Percentiles rank a stretch among this genome's conserved stretches.
These are phyloP conservation scores for Zymoseptoria tritici DNA, from an alignment of 2,329 filamentous ascomycete species.

Conservation along the genomic window DNA sequence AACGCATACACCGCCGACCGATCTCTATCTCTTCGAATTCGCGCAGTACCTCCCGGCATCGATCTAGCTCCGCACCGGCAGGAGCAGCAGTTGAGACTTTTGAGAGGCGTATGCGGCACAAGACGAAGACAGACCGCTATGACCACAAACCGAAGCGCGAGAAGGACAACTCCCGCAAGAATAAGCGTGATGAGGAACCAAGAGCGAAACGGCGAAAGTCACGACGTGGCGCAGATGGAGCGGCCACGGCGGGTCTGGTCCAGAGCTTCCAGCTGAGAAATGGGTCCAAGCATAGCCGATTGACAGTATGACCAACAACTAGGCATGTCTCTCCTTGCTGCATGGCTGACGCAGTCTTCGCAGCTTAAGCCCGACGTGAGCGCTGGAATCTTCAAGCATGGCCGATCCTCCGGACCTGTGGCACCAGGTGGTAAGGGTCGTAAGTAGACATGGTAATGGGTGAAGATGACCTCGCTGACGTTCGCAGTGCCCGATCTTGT, in stretches of 20 bases:
- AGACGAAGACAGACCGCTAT: conserved; percentile 42
- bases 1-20: conserved; percentile 4
- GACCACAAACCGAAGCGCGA: conserved; percentile 31
- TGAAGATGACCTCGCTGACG: conserved; percentile 7
- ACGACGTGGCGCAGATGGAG: conserved; percentile 32
- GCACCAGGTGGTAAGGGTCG: conserved; percentile 33
- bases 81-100: conserved; percentile 25
- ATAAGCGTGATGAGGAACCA: conserved; percentile 7
- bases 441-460: conserved; percentile 29
- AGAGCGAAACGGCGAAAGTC: conserved; percentile 28
- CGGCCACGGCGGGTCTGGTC: conserved; percentile 31
- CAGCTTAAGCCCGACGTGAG: conserved; percentile 38
- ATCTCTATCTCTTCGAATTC: conserved; percentile 1
- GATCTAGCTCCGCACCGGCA: neutral
- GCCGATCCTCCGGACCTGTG: conserved; percentile 40
- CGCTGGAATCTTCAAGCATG: conserved; percentile 43
- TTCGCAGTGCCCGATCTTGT: conserved; percentile 45
- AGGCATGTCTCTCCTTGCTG: neutral
- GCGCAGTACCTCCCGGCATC: conserved; percentile 1
- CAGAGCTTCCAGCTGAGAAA: conserved; percentile 41
- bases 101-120: conserved; percentile 39
- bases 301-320: conserved; percentile 35
- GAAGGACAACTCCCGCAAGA: conserved; percentile 18
- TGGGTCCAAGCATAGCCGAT: conserved; percentile 34
- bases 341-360: neutral